Base-by-base conservation (phyloP, 306 rosid genomes). In the Cucurbita maxima region DNA sequence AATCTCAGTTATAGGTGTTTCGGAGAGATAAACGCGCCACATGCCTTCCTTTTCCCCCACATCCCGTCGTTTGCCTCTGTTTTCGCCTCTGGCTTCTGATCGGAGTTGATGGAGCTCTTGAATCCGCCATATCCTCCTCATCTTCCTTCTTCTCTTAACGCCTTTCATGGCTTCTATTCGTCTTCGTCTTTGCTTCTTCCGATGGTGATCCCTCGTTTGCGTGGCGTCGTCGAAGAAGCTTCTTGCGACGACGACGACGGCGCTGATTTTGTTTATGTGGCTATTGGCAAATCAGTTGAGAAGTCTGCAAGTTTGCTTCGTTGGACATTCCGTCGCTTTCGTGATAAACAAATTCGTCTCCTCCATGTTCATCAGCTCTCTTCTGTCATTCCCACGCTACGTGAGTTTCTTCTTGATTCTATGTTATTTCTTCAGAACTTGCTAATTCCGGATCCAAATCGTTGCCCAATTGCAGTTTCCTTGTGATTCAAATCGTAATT, bases 321-420 rank as follows among this genome's bases (percentile, higher is more conserved):
- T 51, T 92, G 97, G 97, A 57, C 90, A 56, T 67, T 84, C 51
- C 77, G 41, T 51, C 82, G 72, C 4, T 92, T 92, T 77, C 22
- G 22, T 5, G 77, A 77, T 57, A 30, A 79, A 7, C 84, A 85
- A 41, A 79, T 89, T 74, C 81, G 87, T 74, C 54, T 92, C 20
- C 72, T 88, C 59, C 97, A 92, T 80, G 90, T 79, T 73, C 79
- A 85, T 81, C 89, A 83, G 76, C 97, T 94, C 78, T 87, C 97
- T 81, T 81, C 79, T 36, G 22, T 50, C 51, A 88, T 92, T 78
- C 97, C 97, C 38, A 92, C 97, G 71, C 83, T 84, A 8, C 79
- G 96, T 92, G 80, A 78, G 87, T 74, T 73, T 75, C 58, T 43
- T 15, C 43, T 2, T 25, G 47, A 58, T 25, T 25, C 0, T 30